phyloP scores from a whole-genome alignment of 2,329 filamentous ascomycete genomes.

The Parastagonospora avenae region DNA sequence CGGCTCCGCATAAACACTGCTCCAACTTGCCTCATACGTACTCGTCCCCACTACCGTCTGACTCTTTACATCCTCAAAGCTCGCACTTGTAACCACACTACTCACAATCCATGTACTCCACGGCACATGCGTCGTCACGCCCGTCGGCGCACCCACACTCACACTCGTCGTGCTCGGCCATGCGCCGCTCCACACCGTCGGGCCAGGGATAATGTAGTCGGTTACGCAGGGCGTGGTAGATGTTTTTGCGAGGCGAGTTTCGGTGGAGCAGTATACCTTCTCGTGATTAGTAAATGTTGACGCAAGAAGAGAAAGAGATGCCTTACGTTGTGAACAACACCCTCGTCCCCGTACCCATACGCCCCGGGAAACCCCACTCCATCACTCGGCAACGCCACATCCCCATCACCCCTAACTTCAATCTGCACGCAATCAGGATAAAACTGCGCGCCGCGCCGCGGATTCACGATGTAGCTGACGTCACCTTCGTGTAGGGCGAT shows the following conservation, averaged over 20 bases:
- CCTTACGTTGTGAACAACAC: constrained; percentile 44
- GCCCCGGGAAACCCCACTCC: constrained; percentile 54
- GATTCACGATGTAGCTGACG: constrained; percentile 33
- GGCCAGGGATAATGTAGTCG: constrained; percentile 50
- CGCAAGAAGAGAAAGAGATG: constrained; percentile 8
- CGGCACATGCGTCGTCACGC: constrained; percentile 26
- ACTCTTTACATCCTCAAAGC: constrained; percentile 26
- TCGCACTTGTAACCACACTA: constrained; percentile 29
- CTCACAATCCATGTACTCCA: constrained; percentile 39
- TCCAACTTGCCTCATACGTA: constrained; percentile 30
- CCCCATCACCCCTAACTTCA: constrained; percentile 41
- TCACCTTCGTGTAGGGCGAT: constrained; percentile 51
- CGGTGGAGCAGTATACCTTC: constrained; percentile 45
- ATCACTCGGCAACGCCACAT: constrained; percentile 30
- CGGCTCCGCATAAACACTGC: constrained; percentile 16
- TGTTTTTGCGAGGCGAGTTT: constrained; percentile 33
- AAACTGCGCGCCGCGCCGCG: constrained; percentile 45
- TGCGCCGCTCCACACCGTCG: constrained; percentile 44
- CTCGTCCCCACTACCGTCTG: constrained; percentile 29
- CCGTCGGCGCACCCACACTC: constrained; percentile 33
- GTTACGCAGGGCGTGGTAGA: constrained; percentile 27
- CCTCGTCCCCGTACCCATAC: constrained; percentile 45
- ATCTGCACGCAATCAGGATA: constrained; percentile 52
- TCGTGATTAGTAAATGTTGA: constrained; percentile 4
- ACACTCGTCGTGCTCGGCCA: constrained; percentile 42